These are phyloP conservation scores for Leishmania gerbilli DNA, from an alignment of 208 protist genomes.

Conservation along the genomic window DNA sequence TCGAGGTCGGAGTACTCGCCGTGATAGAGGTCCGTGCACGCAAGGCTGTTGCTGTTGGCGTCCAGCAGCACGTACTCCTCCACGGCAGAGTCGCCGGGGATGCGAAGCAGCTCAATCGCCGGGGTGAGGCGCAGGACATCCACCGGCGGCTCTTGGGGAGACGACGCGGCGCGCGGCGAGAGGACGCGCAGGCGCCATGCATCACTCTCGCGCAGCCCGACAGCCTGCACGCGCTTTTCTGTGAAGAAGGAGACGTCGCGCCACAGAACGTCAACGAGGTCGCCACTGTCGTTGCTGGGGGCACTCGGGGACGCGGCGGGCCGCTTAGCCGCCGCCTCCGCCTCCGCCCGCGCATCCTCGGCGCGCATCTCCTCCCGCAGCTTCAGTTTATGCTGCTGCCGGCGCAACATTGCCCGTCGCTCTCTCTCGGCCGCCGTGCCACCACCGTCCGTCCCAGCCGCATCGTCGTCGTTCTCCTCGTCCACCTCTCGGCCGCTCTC, in stretches of 20 bases:
- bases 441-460: not conserved
- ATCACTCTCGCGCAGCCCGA: conserved; percentile 48
- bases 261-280: conserved; percentile 49
- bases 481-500: not conserved
- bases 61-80: conserved; percentile 88
- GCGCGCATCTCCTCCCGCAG: conserved; percentile 22
- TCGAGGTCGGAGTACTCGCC: conserved; percentile 82
- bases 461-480: not conserved
- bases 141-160: not conserved
- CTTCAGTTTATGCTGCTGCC: conserved; percentile 18
- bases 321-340: not conserved
- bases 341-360: conserved; percentile 6
- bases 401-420: conserved; percentile 8
- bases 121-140: conserved; percentile 55
- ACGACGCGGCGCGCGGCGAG: conserved; percentile 5
- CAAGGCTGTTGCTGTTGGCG: conserved; percentile 40
- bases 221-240: conserved; percentile 14
- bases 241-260: conserved; percentile 21
- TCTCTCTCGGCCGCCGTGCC: not conserved
- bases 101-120: conserved; percentile 56
- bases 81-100: conserved; percentile 63
- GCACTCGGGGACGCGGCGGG: not conserved
- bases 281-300: conserved; percentile 7
- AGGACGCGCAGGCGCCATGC: conserved; percentile 39
- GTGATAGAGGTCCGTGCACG: conserved; percentile 87